Conservation (phyloP, 2,329 filamentous ascomycete genomes). For the Cercospora canescens region DNA sequence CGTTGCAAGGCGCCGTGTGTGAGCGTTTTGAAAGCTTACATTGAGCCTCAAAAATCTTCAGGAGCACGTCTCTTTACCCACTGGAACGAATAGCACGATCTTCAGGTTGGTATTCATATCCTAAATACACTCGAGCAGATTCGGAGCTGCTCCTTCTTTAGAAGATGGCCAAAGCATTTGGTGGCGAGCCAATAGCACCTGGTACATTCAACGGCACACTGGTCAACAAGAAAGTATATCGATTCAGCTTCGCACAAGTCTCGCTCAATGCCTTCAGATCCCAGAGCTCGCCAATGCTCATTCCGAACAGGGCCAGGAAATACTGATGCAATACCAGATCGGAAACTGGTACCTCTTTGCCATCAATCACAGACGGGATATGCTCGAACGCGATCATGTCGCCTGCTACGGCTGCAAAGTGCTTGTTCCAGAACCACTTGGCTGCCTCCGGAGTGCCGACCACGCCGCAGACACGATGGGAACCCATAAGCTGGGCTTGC, state of each 20-base stretch:
- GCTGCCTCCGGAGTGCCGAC: conserved; percentile 51
- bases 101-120: not conserved
- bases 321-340: conserved; percentile 41
- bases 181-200: conserved; percentile 37
- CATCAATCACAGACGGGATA: conserved; percentile 34
- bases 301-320: conserved; percentile 44
- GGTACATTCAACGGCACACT: conserved; percentile 46
- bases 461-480: conserved; percentile 39
- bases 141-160: conserved; percentile 7
- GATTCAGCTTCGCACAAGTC: conserved; percentile 38
- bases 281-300: conserved; percentile 50
- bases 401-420: conserved; percentile 58
- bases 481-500: conserved; percentile 44
- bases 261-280: conserved; percentile 44
- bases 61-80: not conserved
- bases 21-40: not conserved
- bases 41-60: not conserved
- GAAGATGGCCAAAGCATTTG: conserved; percentile 38
- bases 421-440: conserved; percentile 59
- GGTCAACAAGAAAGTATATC: conserved; percentile 48
- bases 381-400: conserved; percentile 57
- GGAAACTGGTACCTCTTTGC: conserved; percentile 26
- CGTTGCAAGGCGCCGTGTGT: not conserved
- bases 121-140: not conserved
- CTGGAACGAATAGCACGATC: not conserved